These are phyloP conservation scores for Ramularia collo-cygni DNA, from an alignment of 2,329 filamentous ascomycete genomes.

Conservation along the genomic window DNA sequence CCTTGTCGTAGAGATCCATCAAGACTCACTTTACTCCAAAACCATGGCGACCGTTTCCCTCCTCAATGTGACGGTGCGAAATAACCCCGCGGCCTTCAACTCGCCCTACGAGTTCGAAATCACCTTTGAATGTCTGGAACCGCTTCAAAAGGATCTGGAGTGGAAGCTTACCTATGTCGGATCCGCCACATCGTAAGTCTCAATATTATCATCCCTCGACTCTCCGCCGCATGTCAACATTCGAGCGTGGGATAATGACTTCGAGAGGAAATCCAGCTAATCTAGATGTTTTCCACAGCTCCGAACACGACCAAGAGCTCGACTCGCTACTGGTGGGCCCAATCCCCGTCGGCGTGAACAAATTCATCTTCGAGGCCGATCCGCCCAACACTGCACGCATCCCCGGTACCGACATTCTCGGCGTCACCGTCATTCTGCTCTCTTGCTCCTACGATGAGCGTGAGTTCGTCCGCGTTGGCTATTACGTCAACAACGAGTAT, in stretches of 20 bases:
- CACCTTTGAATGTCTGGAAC: conserved; percentile 95
- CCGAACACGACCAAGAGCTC: conserved; percentile 97
- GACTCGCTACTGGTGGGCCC: conserved; percentile 94
- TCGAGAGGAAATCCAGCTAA: not conserved
- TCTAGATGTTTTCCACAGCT: conserved; percentile 50
- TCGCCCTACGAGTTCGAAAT: conserved; percentile 96
- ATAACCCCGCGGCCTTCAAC: conserved; percentile 93
- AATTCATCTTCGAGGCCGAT: conserved; percentile 96
- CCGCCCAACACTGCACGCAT: conserved; percentile 85
- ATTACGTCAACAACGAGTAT: conserved; percentile 99
- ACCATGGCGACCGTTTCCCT: conserved; percentile 95
- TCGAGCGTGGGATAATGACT: too few species aligned
- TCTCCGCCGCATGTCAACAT: too few species aligned
- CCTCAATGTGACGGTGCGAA: conserved; percentile 88
- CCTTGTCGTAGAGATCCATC: not conserved
- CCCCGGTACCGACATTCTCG: conserved; percentile 88
- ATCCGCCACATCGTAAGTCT: conserved; percentile 84
- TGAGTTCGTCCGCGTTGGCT: conserved; percentile 95
- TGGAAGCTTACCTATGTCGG: conserved; percentile 99
- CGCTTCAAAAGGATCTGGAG: conserved; percentile 92
- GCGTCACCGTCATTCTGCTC: conserved; percentile 92
- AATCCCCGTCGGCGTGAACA: conserved; percentile 97
- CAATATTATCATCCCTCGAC: too few species aligned
- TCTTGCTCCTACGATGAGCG: conserved; percentile 94
- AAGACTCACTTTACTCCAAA: conserved; percentile 25